Base-by-base conservation (phyloP, 371 early-diverging fungal genomes). In the Chytridium lagenaria region DNA sequence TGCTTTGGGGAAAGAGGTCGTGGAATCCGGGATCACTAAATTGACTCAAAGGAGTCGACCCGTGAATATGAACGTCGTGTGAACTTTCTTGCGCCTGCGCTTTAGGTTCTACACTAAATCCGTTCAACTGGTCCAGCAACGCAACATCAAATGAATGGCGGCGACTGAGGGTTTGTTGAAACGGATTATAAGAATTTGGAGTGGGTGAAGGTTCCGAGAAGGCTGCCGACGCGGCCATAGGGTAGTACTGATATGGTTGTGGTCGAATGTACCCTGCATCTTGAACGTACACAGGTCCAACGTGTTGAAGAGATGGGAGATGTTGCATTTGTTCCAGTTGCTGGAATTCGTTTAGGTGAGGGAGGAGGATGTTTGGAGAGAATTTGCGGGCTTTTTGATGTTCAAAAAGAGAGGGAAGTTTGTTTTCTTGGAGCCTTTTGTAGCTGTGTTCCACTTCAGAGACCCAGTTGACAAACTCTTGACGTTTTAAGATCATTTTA, bases 91-190 rank as follows among this genome's bases (percentile, higher is more conserved):
- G n/a, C n/a, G n/a, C n/a, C n/a, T n/a, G n/a, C n/a, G n/a, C n/a
- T n/a, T n/a, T n/a, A n/a, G n/a, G n/a, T n/a, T n/a, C n/a, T n/a
- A n/a, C n/a, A n/a, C n/a, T n/a, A n/a, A n/a, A n/a, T n/a, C n/a
- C n/a, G n/a, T n/a, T n/a, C 61, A 61, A 34, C 19, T 61, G 36
- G 34, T 61, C 37, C 10, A 61, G 36, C 30, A 61, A 7, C 7
- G 61, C 61, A 61, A 36, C 61, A 15, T 37, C 37, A 23, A 61
- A 61, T 28, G 37, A 37, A 12, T 37, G 61, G 12, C 61, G 61
- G 3, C 61, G 3, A 34, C 15, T 16, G 36, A 15, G 34, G 19
- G 31, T 28, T 61, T 31, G 61, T 61, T 61, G 36, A 2, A 26
- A 22, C 55, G 23, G 7, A 52, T 7, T 15, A 52, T 44, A 12